Conservation (phyloP, 345 rosid species). For the Eucalyptus albens region DNA sequence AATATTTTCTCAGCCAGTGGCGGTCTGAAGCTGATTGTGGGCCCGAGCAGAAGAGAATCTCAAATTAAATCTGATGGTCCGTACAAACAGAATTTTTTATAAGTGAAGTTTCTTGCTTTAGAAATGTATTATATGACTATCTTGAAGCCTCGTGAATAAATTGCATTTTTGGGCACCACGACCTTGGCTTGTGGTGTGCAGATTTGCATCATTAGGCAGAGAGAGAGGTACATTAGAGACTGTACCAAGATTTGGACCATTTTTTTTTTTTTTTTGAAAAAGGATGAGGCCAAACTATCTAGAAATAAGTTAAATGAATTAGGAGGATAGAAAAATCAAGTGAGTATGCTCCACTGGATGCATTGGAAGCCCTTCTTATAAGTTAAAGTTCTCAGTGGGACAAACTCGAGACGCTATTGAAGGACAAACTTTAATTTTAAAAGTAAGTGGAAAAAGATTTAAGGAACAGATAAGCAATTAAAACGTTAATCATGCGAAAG, state of each 20-base stretch:
- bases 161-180: constrained; percentile 2
- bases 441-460: neutral
- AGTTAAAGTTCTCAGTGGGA: neutral
- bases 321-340: neutral
- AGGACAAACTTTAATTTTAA: neutral
- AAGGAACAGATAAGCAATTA: neutral
- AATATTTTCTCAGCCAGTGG: too few relatives aligned
- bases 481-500: neutral
- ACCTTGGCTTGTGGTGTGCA: neutral
- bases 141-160: too few relatives aligned
- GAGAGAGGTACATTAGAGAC: neutral
- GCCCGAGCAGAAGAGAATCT: too few relatives aligned
- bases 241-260: neutral
- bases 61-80: too few relatives aligned
- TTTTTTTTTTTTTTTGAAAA: too few relatives aligned
- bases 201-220: neutral
- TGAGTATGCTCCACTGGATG: neutral
- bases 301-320: neutral
- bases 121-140: too few relatives aligned
- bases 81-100: too few relatives aligned
- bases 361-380: neutral
- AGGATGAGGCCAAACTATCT: neutral
- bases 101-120: too few relatives aligned
- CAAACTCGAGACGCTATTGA: neutral
- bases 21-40: too few relatives aligned